Evolutionary conservation across 2,329 filamentous ascomycete genomes (phyloP).

Genomic region (Fusarium kyushuense): DNA sequence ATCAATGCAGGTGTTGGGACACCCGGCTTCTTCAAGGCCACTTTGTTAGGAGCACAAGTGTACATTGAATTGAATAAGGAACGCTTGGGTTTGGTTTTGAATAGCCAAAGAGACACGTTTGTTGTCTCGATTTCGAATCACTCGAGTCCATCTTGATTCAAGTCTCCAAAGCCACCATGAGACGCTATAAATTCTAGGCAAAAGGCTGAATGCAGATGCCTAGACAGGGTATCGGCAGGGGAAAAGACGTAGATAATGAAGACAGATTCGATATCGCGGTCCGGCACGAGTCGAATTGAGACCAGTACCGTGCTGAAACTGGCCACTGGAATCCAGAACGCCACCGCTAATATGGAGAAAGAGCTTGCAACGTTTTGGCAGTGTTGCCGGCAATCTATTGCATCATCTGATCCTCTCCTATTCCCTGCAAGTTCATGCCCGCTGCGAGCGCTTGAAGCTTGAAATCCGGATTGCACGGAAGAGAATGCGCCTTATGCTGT

Average conservation of each 20-base stretch:
- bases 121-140: conserved; percentile 3
- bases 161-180: conserved; percentile 37
- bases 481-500: conserved; percentile 82
- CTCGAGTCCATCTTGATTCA: conserved; percentile 7
- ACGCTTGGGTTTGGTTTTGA: conserved; percentile 14
- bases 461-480: conserved; percentile 88
- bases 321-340: conserved; percentile 3
- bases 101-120: not conserved
- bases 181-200: conserved; percentile 34
- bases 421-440: conserved; percentile 58
- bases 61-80: conserved; percentile 4
- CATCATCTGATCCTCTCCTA: conserved; percentile 60
- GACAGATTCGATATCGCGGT: conserved; percentile 30
- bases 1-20: not conserved
- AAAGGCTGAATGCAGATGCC: conserved; percentile 10
- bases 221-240: conserved; percentile 37
- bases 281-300: conserved; percentile 29
- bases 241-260: conserved; percentile 28
- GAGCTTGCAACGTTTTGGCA: not conserved
- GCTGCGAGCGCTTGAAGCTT: conserved; percentile 61
- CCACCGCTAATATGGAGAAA: not conserved
- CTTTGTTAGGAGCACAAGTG: not conserved
- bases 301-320: conserved; percentile 6
- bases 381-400: conserved; percentile 41
- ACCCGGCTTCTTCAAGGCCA: not conserved